Conservation (phyloP, 768 basidiomycete species). For the Termitomyces sp. region DNA sequence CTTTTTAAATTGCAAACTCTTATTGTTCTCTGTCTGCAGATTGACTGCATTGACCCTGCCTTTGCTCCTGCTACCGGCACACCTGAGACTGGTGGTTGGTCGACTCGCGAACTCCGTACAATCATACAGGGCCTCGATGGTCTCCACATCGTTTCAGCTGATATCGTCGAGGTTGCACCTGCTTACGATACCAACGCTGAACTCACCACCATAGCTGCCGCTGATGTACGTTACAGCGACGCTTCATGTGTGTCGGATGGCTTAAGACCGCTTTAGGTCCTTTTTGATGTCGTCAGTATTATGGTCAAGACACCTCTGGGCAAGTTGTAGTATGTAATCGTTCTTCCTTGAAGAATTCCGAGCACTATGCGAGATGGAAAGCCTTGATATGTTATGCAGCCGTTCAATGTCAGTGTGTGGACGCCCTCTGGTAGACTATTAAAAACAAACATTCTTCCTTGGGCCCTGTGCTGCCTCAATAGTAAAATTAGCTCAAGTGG, state of each 20-base stretch:
- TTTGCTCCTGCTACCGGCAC: conserved; percentile 84
- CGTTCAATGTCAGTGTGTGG: not conserved
- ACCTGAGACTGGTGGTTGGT: conserved; percentile 83
- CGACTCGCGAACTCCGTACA: conserved; percentile 73
- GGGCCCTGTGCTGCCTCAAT: no score
- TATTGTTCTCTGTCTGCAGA: conserved; percentile 30
- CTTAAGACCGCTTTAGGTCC: conserved; percentile 36
- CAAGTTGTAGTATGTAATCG: conserved; percentile 25
- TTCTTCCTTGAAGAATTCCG: not conserved
- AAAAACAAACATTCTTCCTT: no score
- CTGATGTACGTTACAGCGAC: conserved; percentile 26
- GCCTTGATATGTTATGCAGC: not conserved
- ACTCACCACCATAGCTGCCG: conserved; percentile 29
- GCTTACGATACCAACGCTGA: conserved; percentile 59
- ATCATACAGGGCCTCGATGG: conserved; percentile 75
- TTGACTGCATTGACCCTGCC: conserved; percentile 76
- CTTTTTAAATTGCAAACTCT: not conserved
- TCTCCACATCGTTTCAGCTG: conserved; percentile 71
- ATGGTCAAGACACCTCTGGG: conserved; percentile 79
- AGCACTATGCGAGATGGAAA: not conserved
- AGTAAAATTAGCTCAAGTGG: no score
- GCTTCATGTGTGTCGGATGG: not conserved
- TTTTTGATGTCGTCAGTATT: conserved; percentile 71
- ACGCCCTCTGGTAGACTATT: no score
- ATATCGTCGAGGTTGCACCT: conserved; percentile 83